Evolutionary conservation across 352 stramenopile species (phyloP), one percentile per base, ranked within the genome.

Genomic region (Pythium aquatile): DNA sequence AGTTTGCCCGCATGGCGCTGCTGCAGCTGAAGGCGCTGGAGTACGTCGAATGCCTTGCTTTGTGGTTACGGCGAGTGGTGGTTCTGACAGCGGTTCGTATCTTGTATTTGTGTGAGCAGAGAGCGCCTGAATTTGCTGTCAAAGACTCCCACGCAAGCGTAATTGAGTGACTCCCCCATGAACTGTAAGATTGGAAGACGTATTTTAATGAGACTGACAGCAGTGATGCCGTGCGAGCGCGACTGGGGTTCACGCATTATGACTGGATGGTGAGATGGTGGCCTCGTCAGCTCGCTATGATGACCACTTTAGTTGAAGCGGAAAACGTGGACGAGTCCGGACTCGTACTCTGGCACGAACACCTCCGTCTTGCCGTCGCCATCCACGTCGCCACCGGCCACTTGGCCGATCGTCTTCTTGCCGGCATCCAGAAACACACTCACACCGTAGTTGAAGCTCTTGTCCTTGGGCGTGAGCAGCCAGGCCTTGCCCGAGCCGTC

Each of bases 1-100:
- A 70, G 55, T 54, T 51, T 26, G 73, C 74, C 16, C 70, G 73
- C 7, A 29, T 65, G 37, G 66, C 75, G n/a, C 46, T 83, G 42
- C 66, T 69, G 30, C 56, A 77, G 30, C 58, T 83, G 55, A 70
- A 83, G 29, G 30, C 53, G 0, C 58, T 83, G 33, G 67, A 79
- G 75, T 83, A 74, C 37, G 70, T 79, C 39, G 20, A n/a, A 10
- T 17, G 48, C 20, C 20, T 24, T 24, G 20, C 20, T 35, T 35
- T 35, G 32, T 9, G 5, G 8, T 35, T 35, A 20, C 10, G 11
- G 26, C 10, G 24, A 11, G 6, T 10, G 16, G 5, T 29, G 52
- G 6, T 63, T 9, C 29, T 55, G 52, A 52, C 49, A 24, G 37
- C 17, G 37, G 37, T 42, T 17, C 2, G 8, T 37, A 39, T 10